phyloP scores from a whole-genome alignment of 2,329 filamentous ascomycete genomes.

The Xylaria sp. region DNA sequence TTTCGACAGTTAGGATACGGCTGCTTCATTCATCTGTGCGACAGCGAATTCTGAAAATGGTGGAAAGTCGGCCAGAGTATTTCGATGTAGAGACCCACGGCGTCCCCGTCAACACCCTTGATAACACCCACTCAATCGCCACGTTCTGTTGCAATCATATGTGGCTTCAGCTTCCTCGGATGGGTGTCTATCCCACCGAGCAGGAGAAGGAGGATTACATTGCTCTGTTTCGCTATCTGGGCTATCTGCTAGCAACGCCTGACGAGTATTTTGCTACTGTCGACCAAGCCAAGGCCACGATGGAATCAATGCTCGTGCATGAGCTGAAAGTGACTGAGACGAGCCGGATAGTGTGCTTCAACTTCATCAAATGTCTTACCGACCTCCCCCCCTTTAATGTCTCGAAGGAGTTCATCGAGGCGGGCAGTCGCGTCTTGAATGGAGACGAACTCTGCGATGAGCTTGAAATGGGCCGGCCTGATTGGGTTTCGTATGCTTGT shows the following conservation, averaged over 20 bases:
- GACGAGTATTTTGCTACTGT: slow-evolving; percentile 42
- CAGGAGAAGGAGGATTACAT: slow-evolving; percentile 71
- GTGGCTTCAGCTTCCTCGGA: slow-evolving; percentile 69
- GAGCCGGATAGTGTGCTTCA: slow-evolving; percentile 50
- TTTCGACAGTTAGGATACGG: slow-evolving; percentile 70
- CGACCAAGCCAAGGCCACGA: slow-evolving; percentile 45
- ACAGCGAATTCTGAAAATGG: slow-evolving; percentile 68
- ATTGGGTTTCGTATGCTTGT: slow-evolving; percentile 44
- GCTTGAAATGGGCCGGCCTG: slow-evolving; percentile 49
- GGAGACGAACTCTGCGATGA: slow-evolving; percentile 51
- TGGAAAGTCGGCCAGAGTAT: slow-evolving; percentile 63
- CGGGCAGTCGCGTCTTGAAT: slow-evolving; percentile 52
- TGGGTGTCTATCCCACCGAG: slow-evolving; percentile 67
- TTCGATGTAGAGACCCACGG: slow-evolving; percentile 68
- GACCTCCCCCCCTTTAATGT: slow-evolving; percentile 51
- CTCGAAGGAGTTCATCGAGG: slow-evolving; percentile 50
- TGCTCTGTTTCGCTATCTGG: slow-evolving; percentile 60
- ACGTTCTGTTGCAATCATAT: slow-evolving; percentile 71
- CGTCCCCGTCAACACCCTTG: slow-evolving; percentile 72
- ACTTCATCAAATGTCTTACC: slow-evolving; percentile 52
- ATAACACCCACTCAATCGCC: slow-evolving; percentile 70
- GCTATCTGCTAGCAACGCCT: slow-evolving; percentile 47
- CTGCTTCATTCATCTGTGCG: slow-evolving; percentile 73
- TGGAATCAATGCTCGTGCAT: slow-evolving; percentile 50
- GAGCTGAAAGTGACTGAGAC: slow-evolving; percentile 50